A percentile compares a stretch with the other conserved stretches of the same genome.
Evolutionary conservation across 139 green algal species (phyloP).

Genomic region (Pedinophyceae sp.): DNA sequence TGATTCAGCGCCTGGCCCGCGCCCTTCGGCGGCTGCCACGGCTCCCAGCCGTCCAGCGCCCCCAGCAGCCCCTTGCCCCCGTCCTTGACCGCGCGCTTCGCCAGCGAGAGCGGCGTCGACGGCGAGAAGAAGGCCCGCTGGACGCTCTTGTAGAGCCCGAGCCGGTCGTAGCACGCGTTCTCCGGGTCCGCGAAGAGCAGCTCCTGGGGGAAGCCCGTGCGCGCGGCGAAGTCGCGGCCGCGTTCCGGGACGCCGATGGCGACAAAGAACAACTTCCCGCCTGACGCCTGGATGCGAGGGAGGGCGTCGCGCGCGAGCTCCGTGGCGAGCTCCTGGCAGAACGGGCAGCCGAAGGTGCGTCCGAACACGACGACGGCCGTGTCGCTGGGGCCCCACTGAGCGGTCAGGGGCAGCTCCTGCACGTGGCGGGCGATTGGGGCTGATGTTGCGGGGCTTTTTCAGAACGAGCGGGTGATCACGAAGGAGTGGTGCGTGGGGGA

Average conservation of each 20-base stretch:
- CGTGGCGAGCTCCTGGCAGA: constrained; percentile 21
- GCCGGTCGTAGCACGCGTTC: constrained; percentile 15
- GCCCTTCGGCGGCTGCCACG: constrained; percentile 25
- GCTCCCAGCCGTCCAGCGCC: constrained; percentile 19
- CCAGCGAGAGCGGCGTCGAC: constrained; percentile 12
- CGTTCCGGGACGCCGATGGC: constrained; percentile 22
- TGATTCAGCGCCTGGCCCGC: constrained; percentile 19
- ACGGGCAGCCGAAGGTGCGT: constrained; percentile 23
- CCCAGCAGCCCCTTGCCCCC: constrained; percentile 12
- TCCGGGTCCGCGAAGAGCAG: constrained; percentile 21
- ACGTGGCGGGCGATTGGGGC: no score
- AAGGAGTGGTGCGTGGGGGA: no score
- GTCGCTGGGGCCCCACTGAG: constrained; percentile 14
- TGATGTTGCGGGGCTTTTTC: no score
- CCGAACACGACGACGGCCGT: constrained; percentile 17
- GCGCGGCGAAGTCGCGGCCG: constrained; percentile 11
- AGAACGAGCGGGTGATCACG: no score
- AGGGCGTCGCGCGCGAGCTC: constrained; percentile 17
- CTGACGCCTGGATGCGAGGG: constrained; percentile 11
- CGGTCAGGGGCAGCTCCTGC: no score
- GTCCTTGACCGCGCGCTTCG: constrained; percentile 9
- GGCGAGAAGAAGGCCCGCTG: constrained; percentile 13
- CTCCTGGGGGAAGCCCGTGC: constrained; percentile 17
- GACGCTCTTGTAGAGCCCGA: constrained; percentile 16
- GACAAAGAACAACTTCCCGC: constrained; percentile 19